Evolutionary conservation across 495 filamentous ascomycete species (phyloP), one percentile per base, ranked within the genome.

Genomic region (Rusavskia elegans): DNA sequence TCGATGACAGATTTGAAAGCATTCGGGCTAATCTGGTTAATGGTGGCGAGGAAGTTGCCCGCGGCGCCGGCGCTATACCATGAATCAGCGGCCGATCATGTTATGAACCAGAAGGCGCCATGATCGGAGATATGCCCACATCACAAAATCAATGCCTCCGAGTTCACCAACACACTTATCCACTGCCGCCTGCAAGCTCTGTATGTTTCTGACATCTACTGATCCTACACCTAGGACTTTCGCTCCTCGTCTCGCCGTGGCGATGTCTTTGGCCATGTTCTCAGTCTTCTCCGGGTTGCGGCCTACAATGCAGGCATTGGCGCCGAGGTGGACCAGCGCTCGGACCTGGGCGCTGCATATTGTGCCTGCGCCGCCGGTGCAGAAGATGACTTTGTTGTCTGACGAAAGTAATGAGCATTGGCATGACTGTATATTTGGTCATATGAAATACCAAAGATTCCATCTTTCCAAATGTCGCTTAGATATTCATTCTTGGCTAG

Each of bases 1-100:
- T 98, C 92, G 56, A 98, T 89, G 39, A 98, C 92, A 0, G 85
- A 73, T 65, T 89, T 95, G 78, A 98, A 95, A 17, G 86, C 92
- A 62, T 96, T 96, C 42, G 83, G 66, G 2, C 78, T 84, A 3
- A 96, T 75, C 53, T 83, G 82, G 21, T 81, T 70, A 57, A 97
- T 86, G 1, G 90, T 83, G 6, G 90, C 83, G 21, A 98, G 76
- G 73, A 98, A 98, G 66, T 98, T 98, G 35, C 92, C 92, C 13
- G 92, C 92, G 29, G 92, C 92, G 48, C 92, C 92, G 37, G 89
- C 89, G 63, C 87, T 94, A 58, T 44, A 49, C 37, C 17, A 1
- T 38, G n/a, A 45, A 17, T 36, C 8, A 19, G 21, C 10, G 3
- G 3, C 8, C 6, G 9, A 20, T 17, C 19, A 13, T 14, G 7